Base-by-base conservation (phyloP, 306 rosid species). In the Vigna reflexopilosa region DNA sequence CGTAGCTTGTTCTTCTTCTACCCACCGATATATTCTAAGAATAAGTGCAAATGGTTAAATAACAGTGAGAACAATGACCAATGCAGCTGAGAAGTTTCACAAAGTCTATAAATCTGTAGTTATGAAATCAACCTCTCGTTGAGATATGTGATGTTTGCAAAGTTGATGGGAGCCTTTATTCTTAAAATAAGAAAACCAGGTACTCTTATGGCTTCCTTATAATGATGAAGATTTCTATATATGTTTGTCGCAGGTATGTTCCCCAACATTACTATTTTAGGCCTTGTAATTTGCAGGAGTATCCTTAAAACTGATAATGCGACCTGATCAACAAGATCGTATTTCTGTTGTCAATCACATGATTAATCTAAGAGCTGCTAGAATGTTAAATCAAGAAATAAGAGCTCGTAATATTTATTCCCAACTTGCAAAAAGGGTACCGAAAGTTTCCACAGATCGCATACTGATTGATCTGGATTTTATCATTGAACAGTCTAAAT, bases 101-200 rank as follows among this genome's bases (percentile, higher is more conserved):
- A 30, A 42, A 40, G 9, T 36, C 40, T 1, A 58, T 36, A 26
- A 61, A 67, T 74, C 9, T 66, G 36, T 50, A 26, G n/a, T 32
- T 17, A 36, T 63, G 56, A 66, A 73, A 72, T 81, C 28, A 76
- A 87, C 97, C 98, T 90, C 67, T 92, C 97, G 34, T 89, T 82
- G 34, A 95, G 96, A 85, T 95, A 95, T 4, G 89, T 86, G 67
- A 86, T 82, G 82, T 95, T 95, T 4, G 98, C 93, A 80, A 95
- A 95, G 78, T 90, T 95, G 87, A 95, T 88, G 26, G 98, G 89
- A 84, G 99, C 92, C 77, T 92, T 97, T 36, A 95, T 88, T 77
- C 96, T 81, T 81, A 95, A 57, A 76, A 95, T 86, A 70, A 95
- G 93, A 83, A 91, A 91, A 54, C 98, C 98, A 58, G 95, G 93